These are phyloP conservation scores for Globisporangium spinosum DNA, from an alignment of 352 stramenopile species.

Conservation along the genomic window DNA sequence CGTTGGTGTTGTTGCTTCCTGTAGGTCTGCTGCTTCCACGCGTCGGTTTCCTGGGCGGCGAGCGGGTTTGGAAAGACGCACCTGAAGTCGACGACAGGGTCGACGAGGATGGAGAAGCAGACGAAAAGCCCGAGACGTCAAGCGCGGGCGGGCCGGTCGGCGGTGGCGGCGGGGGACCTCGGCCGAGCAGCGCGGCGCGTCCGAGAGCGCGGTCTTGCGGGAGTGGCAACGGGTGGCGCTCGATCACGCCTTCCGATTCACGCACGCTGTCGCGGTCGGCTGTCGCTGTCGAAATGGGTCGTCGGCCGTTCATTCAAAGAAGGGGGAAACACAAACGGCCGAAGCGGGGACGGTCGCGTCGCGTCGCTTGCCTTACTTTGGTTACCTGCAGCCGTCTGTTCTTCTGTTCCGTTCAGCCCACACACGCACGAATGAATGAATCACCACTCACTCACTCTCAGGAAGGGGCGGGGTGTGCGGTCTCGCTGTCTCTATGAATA, in stretches of 20 bases:
- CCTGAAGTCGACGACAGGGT: not conserved
- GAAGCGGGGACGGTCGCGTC: not conserved
- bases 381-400: not conserved
- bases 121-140: constrained; percentile 3
- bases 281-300: constrained; percentile 1
- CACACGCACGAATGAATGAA: not conserved
- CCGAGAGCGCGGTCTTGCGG: constrained; percentile 5
- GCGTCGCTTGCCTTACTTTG: not conserved
- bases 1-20: constrained; percentile 4
- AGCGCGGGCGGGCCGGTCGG: not conserved
- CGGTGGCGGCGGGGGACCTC: constrained; percentile 15
- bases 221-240: constrained; percentile 14
- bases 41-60: not conserved
- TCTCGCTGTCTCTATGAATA: not conserved
- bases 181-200: constrained; percentile 5
- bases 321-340: not conserved
- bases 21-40: not conserved
- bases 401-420: not conserved
- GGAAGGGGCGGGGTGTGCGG: not conserved
- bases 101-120: constrained; percentile 10
- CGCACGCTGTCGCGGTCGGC: constrained; percentile 16
- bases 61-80: constrained; percentile 7
- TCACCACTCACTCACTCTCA: not conserved
- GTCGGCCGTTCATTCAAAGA: constrained; percentile 4
- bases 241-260: constrained; percentile 21